phyloP scores from a whole-genome alignment of 208 protist species.

The Leishmania arabica region DNA sequence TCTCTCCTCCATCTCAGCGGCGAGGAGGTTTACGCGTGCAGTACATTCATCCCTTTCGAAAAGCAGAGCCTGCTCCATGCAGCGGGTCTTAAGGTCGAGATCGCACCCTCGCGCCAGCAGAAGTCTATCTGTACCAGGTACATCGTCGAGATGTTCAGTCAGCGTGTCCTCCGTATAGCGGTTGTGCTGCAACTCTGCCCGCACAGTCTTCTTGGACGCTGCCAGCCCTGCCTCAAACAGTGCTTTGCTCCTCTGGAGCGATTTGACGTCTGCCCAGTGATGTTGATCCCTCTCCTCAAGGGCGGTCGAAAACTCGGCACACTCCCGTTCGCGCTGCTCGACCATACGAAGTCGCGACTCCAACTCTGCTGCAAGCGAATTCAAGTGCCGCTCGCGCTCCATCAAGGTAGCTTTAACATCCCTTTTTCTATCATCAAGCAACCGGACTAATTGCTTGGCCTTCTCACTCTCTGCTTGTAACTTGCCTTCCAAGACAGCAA shows the following conservation, averaged over 20 bases:
- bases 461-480: constrained; percentile 1
- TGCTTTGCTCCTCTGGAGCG: constrained; percentile 6
- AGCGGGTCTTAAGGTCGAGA: neutral
- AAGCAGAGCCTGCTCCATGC: neutral
- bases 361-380: neutral
- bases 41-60: constrained; percentile 14
- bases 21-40: neutral
- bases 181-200: constrained; percentile 7
- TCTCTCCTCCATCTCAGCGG: constrained; percentile 8
- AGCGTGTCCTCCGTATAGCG: neutral
- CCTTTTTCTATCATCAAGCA: neutral
- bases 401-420: neutral
- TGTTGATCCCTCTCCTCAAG: constrained; percentile 13
- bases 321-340: constrained; percentile 14
- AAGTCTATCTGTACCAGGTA: neutral
- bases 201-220: constrained; percentile 5
- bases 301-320: neutral
- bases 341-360: constrained; percentile 7
- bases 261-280: constrained; percentile 7
- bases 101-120: constrained; percentile 4
- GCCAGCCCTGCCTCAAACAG: constrained; percentile 12
- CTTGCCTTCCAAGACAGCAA: constrained; percentile 18
- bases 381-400: neutral
- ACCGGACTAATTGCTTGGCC: neutral
- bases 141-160: constrained; percentile 1